Evolutionary conservation across 305 asterid species (phyloP).

Genomic region (Fraxinus baroniana): DNA sequence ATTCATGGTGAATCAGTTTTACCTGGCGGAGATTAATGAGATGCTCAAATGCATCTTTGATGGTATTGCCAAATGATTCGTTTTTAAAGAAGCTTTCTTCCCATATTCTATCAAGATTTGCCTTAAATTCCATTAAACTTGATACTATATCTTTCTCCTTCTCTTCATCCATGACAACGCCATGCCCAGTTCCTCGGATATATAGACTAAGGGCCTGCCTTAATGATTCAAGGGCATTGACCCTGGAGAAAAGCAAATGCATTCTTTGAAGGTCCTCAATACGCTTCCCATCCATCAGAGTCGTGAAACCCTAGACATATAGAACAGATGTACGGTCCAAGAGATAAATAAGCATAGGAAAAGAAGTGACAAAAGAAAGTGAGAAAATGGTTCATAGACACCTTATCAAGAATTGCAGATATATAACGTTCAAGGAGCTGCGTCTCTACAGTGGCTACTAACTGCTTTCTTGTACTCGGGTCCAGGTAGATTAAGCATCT

Average conservation of each 20-base stretch:
- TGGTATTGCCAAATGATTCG: conserved; percentile 84
- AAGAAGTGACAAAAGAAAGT: not conserved
- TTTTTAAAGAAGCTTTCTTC: conserved; percentile 89
- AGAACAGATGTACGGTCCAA: conserved; percentile 7
- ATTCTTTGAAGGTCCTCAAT: conserved; percentile 83
- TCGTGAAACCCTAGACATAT: conserved; percentile 71
- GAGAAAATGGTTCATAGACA: conserved; percentile 24
- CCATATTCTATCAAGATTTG: conserved; percentile 85
- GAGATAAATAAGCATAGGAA: too few relatives aligned
- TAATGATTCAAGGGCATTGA: conserved; percentile 79
- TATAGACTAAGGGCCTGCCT: conserved; percentile 78
- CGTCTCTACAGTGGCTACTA: conserved; percentile 83
- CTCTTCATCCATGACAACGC: conserved; percentile 91
- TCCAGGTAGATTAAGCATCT: conserved; percentile 89
- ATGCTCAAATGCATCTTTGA: conserved; percentile 95
- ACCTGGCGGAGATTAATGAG: conserved; percentile 98
- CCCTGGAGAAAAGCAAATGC: conserved; percentile 71
- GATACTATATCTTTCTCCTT: conserved; percentile 97
- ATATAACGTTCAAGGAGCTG: conserved; percentile 84
- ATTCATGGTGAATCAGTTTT: not conserved
- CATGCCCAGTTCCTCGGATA: conserved; percentile 85
- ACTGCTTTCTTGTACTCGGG: conserved; percentile 74
- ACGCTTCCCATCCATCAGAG: conserved; percentile 92
- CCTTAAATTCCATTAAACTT: conserved; percentile 79
- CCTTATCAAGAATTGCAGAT: conserved; percentile 89